A percentile compares a stretch with the other conserved stretches of the same genome.
Evolutionary conservation across 1,284 basidiomycete genomes (phyloP).

Genomic region (Ustilago vetiveriae): DNA sequence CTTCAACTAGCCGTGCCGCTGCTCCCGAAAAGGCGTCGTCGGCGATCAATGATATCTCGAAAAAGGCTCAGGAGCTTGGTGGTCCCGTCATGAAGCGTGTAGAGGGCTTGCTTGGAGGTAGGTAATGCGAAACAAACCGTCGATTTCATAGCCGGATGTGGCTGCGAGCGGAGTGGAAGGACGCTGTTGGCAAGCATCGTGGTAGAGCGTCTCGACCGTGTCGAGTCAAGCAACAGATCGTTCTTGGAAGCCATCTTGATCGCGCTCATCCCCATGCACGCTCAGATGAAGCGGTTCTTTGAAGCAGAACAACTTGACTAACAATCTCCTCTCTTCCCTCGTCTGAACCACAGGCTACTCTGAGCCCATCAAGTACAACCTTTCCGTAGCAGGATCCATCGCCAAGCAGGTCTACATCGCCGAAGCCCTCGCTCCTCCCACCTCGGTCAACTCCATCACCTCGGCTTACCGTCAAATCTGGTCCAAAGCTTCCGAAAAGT

Average conservation of each 20-base stretch:
- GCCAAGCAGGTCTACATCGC: constrained; percentile 89
- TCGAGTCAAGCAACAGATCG: too few species aligned
- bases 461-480: constrained; percentile 80
- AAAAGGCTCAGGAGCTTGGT: constrained; percentile 57
- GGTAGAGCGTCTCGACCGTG: too few species aligned
- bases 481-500: constrained; percentile 74
- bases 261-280: too few species aligned
- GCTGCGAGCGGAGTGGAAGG: too few species aligned
- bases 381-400: constrained; percentile 81
- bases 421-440: constrained; percentile 86
- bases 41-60: constrained; percentile 38
- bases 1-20: constrained; percentile 12
- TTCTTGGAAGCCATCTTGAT: too few species aligned
- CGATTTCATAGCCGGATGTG: too few species aligned
- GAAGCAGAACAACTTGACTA: too few species aligned
- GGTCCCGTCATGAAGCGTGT: constrained; percentile 55
- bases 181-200: too few species aligned
- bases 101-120: constrained; percentile 57
- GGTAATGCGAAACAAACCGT: too few species aligned
- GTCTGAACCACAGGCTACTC: constrained; percentile 33
- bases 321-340: not conserved
- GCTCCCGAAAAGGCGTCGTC: constrained; percentile 32
- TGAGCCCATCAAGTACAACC: constrained; percentile 59
- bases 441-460: constrained; percentile 74
- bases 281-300: not conserved